Evolutionary conservation across 768 basidiomycete species (phyloP).

Genomic region (Cystobasidiopsis lactophilus): DNA sequence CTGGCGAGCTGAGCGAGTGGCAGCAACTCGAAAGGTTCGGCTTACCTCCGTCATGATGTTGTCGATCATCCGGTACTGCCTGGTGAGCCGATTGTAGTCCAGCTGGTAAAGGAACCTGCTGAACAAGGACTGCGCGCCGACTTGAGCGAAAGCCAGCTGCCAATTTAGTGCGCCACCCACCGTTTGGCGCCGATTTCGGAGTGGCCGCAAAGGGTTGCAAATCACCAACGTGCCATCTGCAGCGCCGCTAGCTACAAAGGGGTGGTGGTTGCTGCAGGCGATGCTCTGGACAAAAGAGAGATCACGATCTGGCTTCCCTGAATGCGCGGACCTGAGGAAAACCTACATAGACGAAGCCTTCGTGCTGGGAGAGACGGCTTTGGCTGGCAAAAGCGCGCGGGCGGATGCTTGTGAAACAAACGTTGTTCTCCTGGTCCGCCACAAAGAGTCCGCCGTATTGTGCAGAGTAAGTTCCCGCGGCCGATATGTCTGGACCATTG

Average conservation of each 20-base stretch:
- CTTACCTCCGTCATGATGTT: conserved; percentile 48
- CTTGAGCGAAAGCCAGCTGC: background rate
- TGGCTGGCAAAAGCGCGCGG: conserved; percentile 53
- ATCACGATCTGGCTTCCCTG: too few species aligned
- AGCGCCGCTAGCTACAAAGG: conserved; percentile 57
- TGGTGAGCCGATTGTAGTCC: conserved; percentile 56
- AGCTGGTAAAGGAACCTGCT: conserved; percentile 47
- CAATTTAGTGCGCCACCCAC: background rate
- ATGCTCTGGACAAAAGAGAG: conserved; percentile 33
- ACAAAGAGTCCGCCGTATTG: conserved; percentile 48
- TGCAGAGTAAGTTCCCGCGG: conserved; percentile 41
- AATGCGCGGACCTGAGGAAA: background rate
- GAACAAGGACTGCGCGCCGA: conserved; percentile 40
- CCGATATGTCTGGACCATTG: conserved; percentile 35
- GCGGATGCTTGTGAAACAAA: conserved; percentile 51
- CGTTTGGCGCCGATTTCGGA: conserved; percentile 5
- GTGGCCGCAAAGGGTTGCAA: conserved; percentile 11
- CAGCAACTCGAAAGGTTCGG: too few species aligned
- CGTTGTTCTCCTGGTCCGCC: conserved; percentile 60
- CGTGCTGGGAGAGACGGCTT: conserved; percentile 46
- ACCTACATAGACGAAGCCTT: conserved; percentile 64
- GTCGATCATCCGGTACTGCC: conserved; percentile 72
- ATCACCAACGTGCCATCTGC: conserved; percentile 45
- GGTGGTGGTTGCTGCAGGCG: conserved; percentile 59
- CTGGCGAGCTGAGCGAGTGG: background rate